Evolutionary conservation across 2,329 filamentous ascomycete species (phyloP), one percentile per base, ranked within the genome.

Genomic region (Alternaria ethzedia): DNA sequence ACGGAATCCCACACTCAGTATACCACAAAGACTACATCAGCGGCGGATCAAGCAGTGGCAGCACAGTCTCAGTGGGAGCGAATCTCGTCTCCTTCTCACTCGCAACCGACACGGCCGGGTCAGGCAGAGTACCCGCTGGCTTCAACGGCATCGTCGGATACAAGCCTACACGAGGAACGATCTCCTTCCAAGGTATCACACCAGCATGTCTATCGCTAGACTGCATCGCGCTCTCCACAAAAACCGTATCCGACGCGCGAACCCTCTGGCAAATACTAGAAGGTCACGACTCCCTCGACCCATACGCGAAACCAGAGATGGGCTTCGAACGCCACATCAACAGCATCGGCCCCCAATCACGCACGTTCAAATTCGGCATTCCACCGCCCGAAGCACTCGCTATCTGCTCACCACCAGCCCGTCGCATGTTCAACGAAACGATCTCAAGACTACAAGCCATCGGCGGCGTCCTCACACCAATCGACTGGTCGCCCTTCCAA

Each of bases 131-230:
- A 4, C 86, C 86, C 3, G 82, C 85, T 5, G 83, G 82, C 0
- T 83, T 86, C 72, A 88, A 87, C 72, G 84, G 84, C 25, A 80
- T 87, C n/a, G 80, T 85, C n/a, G 86, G 86, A 1, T 77, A 75
- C 61, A 78, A 78, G 70, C 85, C 85, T 0, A 87, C 86, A 1
- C 82, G 85, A 59, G 86, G 84, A 4, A 84, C 85, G 0, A 75
- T 87, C 5, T 85, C 84, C 11, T 80, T 83, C 6, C 74, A 75
- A 2, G 85, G 86, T 3, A 81, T 88, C 0, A 81, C 85, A 7
- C 86, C 86, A 3, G 87, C 87, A 1, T 89, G 87, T 64, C 79
- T 84, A 20, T 86, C 84, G 1, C 80, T 89, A 1, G 87, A 89
- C 73, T 88, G 86, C 63, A 83, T 88, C 17, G 85, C 87, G 1